These are phyloP conservation scores for Aspergillus niger DNA, from an alignment of 2,329 filamentous ascomycete genomes.

Conservation along the genomic window DNA sequence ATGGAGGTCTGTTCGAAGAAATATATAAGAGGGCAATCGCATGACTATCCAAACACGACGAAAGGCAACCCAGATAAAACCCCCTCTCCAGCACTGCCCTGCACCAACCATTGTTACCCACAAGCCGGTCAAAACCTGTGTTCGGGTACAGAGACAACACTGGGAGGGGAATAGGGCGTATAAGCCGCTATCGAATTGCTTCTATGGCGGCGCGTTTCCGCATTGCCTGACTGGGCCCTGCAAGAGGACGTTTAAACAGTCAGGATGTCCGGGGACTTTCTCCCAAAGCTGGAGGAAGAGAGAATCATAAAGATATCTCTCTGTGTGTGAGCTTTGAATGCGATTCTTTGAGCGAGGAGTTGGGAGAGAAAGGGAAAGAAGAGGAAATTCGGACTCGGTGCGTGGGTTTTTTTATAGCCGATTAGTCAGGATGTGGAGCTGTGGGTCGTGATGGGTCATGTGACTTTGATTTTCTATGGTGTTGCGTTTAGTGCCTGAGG, in stretches of 20 bases:
- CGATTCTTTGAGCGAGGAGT: slow-evolving; percentile 99
- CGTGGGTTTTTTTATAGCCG: slow-evolving; percentile 14
- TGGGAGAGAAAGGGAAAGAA: slow-evolving; percentile 51
- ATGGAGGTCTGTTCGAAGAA: slow-evolving; percentile 16
- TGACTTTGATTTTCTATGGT: neutral
- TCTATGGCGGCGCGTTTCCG: slow-evolving; percentile 99
- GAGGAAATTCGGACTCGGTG: slow-evolving; percentile 27
- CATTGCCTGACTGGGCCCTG: slow-evolving; percentile 55
- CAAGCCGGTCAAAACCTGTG: slow-evolving; percentile 34
- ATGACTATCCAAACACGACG: slow-evolving; percentile 96
- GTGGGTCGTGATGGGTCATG: neutral
- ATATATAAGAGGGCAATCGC: slow-evolving; percentile 73
- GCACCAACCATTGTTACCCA: slow-evolving; percentile 41
- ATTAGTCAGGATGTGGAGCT: slow-evolving; percentile 20
- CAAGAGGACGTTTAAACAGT: slow-evolving; percentile 32
- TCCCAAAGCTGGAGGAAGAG: slow-evolving; percentile 78
- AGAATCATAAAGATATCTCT: slow-evolving; percentile 53
- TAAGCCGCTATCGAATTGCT: slow-evolving; percentile 84
- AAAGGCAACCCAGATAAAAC: slow-evolving; percentile 63
- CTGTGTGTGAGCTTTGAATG: slow-evolving; percentile 98
- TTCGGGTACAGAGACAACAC: slow-evolving; percentile 53
- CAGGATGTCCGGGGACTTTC: slow-evolving; percentile 99
- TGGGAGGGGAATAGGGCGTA: slow-evolving; percentile 53
- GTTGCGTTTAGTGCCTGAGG: neutral
- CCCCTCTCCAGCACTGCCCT: slow-evolving; percentile 39